Evolutionary conservation across 768 basidiomycete genomes (phyloP).

Genomic region (Tulasnella sp.): DNA sequence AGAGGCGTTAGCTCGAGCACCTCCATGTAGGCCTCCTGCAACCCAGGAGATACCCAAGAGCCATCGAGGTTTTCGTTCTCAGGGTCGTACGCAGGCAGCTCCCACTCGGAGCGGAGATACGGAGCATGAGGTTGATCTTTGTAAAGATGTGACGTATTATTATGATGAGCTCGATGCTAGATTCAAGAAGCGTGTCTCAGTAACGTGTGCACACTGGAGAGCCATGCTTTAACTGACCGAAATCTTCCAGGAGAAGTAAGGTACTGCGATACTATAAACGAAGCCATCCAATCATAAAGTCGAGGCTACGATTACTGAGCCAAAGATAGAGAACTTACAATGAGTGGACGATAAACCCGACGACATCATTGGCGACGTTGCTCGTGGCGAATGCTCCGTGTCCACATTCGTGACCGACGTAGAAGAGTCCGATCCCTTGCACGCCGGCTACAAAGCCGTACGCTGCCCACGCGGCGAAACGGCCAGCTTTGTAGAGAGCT

Average conservation of each 20-base stretch:
- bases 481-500: constrained; percentile 47
- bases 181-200: too few species aligned
- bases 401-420: constrained; percentile 26
- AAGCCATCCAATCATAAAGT: too few species aligned
- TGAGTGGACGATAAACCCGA: constrained; percentile 37
- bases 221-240: constrained; percentile 64
- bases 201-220: constrained; percentile 47
- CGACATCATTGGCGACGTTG: constrained; percentile 37
- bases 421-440: not conserved
- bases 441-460: constrained; percentile 69
- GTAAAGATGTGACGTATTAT: constrained; percentile 84
- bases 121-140: constrained; percentile 96
- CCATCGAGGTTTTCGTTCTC: constrained; percentile 56
- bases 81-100: constrained; percentile 55
- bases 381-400: constrained; percentile 34
- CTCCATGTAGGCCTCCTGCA: constrained; percentile 67
- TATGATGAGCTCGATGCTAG: constrained; percentile 86
- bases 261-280: not conserved
- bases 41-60: constrained; percentile 51
- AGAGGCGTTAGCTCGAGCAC: constrained; percentile 88
- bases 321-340: constrained; percentile 1
- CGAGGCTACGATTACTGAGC: too few species aligned
- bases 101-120: constrained; percentile 63
- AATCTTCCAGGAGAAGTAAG: constrained; percentile 35
- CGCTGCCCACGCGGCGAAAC: constrained; percentile 62